Base-by-base conservation (phyloP, 768 basidiomycete species). In the Ramaria rubella region DNA sequence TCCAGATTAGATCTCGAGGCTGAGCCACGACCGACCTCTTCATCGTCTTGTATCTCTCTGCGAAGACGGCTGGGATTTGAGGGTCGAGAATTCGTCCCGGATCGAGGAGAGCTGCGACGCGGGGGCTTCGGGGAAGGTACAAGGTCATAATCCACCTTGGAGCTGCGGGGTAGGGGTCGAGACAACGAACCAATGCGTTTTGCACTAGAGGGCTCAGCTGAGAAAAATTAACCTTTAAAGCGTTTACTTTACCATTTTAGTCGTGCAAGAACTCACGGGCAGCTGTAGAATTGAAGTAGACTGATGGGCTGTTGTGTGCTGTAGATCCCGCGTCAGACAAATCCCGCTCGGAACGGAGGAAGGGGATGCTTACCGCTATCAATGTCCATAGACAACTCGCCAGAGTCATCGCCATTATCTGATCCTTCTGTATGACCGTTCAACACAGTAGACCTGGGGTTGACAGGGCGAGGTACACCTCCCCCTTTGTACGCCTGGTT, bases 331-430 rank as follows among this genome's bases (percentile, higher is more conserved):
- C 46, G 19, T 29, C 15, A 43, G 0, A 9, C 29, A 27, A 21
- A 17, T 31, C 26, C 29, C 27, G 38, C 31, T 27, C 40, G 33
- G 23, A 67, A 61, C 34, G 40, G 60, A 27, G 8, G 26, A 11
- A 46, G 53, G n/a, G n/a, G n/a, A 4, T 17, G 74, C 81, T 67
- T 67, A 87, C 87, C 86, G 60, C 87, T 83, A 29, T 78, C 82
- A 36, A 90, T 58, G 52, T 87, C 85, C 89, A 91, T 90, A 11
- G 82, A 83, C 77, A 83, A 81, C 62, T 88, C 87, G 7, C 85
- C 87, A 15, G 27, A 33, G 19, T 33, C 49, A 33, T 51, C 49
- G 14, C 76, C 72, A 26, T 75, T 70, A 33, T 70, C 68, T 26
- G 54, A n/a, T 21, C 14, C 23, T 6, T 15, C 27, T 33, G 33